A percentile compares a stretch with the other conserved stretches of the same genome.
phyloP scores from a whole-genome alignment of 1,139 yeast genomes.

The Sugiyamaella xylanicola region DNA sequence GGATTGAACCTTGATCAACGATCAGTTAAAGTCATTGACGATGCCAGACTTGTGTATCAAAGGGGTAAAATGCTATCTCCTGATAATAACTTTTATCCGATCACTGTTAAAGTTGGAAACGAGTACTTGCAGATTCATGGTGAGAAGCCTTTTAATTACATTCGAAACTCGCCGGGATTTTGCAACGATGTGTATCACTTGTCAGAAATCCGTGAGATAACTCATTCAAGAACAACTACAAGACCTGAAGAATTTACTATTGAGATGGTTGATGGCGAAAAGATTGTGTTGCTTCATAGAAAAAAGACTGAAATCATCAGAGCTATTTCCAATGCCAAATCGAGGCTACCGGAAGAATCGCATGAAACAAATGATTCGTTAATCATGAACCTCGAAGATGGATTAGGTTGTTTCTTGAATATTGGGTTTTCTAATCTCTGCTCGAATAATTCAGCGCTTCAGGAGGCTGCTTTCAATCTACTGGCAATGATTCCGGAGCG shows the following conservation, averaged over 20 bases:
- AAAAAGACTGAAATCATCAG: conserved; percentile 35
- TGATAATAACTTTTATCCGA: conserved; percentile 44
- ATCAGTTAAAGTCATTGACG: conserved; percentile 32
- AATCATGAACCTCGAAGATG: conserved; percentile 34
- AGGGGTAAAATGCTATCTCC: conserved; percentile 19
- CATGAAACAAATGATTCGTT: conserved; percentile 18
- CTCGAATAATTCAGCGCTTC: conserved; percentile 58
- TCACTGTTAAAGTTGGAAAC: conserved; percentile 68
- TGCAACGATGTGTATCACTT: conserved; percentile 34
- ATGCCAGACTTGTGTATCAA: conserved; percentile 31
- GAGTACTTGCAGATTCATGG: conserved; percentile 62
- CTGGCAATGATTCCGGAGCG: conserved; percentile 65
- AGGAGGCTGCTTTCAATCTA: conserved; percentile 64
- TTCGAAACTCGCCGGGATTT: conserved; percentile 35
- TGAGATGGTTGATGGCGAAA: conserved; percentile 42
- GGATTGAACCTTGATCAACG: conserved; percentile 32
- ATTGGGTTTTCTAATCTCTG: conserved; percentile 70
- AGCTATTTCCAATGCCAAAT: conserved; percentile 34
- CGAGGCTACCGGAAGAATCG: conserved; percentile 26
- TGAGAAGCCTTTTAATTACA: conserved; percentile 55
- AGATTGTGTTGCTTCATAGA: conserved; percentile 25
- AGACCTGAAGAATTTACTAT: conserved; percentile 60
- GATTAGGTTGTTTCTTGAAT: conserved; percentile 50
- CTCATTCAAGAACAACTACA: conserved; percentile 50
- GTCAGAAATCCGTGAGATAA: conserved; percentile 47